These are phyloP conservation scores for Platismatia glauca DNA, from an alignment of 495 filamentous ascomycete species.

Conservation along the genomic window DNA sequence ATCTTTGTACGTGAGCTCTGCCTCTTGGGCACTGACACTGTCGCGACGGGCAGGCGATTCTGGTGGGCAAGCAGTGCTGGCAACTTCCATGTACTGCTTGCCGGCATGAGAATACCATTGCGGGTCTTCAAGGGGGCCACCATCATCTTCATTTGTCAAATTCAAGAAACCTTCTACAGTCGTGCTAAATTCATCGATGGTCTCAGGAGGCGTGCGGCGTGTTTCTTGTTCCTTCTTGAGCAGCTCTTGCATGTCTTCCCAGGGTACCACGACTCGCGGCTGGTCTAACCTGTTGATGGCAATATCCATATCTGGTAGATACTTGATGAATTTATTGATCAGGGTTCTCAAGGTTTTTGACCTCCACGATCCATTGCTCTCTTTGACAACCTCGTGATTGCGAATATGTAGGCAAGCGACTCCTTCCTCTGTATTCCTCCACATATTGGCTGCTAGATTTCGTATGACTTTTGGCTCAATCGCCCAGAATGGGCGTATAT, in stretches of 20 bases:
- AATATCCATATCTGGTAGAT: constrained; percentile 64
- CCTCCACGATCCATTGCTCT: constrained; percentile 52
- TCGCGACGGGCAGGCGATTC: constrained; percentile 46
- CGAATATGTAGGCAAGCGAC: constrained; percentile 49
- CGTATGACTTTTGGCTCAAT: constrained; percentile 48
- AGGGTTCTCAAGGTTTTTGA: constrained; percentile 52
- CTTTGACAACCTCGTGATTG: constrained; percentile 45
- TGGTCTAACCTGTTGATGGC: constrained; percentile 63
- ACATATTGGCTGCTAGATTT: constrained; percentile 35
- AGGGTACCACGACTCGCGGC: constrained; percentile 55
- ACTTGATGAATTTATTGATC: constrained; percentile 46
- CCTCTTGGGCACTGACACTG: constrained; percentile 30
- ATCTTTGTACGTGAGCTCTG: constrained; percentile 30
- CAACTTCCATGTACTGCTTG: constrained; percentile 54
- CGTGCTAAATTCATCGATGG: constrained; percentile 30
- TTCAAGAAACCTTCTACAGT: constrained; percentile 27
- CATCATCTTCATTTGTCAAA: constrained; percentile 21
- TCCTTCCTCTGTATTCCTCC: constrained; percentile 42
- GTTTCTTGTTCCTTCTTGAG: constrained; percentile 46
- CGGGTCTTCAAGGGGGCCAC: constrained; percentile 20
- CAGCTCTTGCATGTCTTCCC: constrained; percentile 52
- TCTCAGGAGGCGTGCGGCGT: constrained; percentile 33
- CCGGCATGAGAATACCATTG: constrained; percentile 26
- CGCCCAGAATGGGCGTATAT: constrained; percentile 64
- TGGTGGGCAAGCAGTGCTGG: constrained; percentile 51